phyloP scores from a whole-genome alignment of 345 rosid species.

The Erodium maritimum region DNA sequence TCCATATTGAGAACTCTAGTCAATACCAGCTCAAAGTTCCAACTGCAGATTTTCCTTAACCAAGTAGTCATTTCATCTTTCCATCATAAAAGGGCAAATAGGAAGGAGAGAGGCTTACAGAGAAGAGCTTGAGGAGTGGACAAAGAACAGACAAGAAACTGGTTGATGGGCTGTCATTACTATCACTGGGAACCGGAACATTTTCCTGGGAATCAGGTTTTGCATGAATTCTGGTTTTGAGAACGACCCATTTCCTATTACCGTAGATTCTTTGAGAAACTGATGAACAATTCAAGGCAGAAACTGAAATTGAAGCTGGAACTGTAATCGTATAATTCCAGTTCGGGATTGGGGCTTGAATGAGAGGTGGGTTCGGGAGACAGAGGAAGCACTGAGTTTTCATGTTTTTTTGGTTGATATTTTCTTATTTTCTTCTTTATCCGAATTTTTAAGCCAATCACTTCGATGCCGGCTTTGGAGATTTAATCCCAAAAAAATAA shows the following conservation, averaged over 20 bases:
- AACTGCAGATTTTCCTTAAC: too few species aligned
- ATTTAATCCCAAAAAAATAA: too few species aligned
- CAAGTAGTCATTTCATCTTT: too few species aligned
- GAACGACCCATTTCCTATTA: conserved; percentile 15
- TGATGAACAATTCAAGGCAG: conserved; percentile 8
- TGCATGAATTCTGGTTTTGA: conserved; percentile 15
- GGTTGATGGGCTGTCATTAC: conserved; percentile 13
- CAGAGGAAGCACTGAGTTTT: conserved; percentile 3
- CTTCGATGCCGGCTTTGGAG: too few species aligned
- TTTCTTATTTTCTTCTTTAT: too few species aligned
- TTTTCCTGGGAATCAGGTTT: conserved; percentile 20
- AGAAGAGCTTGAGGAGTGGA: conserved; percentile 67
- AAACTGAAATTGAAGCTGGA: conserved; percentile 11
- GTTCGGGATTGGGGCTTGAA: background rate
- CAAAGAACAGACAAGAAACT: conserved; percentile 71
- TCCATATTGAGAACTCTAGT: too few species aligned
- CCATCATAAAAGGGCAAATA: background rate
- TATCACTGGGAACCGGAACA: conserved; percentile 4
- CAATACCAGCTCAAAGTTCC: too few species aligned
- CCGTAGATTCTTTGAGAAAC: conserved; percentile 2
- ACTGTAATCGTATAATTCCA: background rate
- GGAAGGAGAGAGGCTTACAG: conserved; percentile 28
- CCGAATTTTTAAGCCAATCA: too few species aligned
- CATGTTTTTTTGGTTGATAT: too few species aligned
- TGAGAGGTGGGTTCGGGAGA: conserved; percentile 3